Conservation (phyloP, 331 rosid genomes). For the Ulmus americana region DNA sequence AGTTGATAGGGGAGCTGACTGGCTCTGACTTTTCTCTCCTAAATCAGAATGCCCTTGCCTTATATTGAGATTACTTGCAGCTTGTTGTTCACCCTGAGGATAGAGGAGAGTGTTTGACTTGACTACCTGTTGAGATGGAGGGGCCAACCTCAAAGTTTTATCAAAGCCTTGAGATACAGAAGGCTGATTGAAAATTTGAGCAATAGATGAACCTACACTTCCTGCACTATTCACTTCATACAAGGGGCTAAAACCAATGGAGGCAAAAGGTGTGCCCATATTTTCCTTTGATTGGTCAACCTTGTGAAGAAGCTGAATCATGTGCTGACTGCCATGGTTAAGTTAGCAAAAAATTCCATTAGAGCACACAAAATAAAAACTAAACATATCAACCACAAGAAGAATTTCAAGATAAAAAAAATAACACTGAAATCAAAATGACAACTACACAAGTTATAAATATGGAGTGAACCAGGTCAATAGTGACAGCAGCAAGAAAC, state of each 20-base stretch:
- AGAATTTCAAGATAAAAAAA: not conserved
- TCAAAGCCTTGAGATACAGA: slow-evolving; percentile 35
- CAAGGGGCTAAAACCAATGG: slow-evolving; percentile 25
- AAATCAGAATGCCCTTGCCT: slow-evolving; percentile 27
- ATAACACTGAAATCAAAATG: not conserved
- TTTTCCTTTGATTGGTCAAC: slow-evolving; percentile 34
- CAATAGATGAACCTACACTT: slow-evolving; percentile 16
- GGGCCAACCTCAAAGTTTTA: slow-evolving; percentile 32
- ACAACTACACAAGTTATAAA: not conserved
- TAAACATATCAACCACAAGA: not conserved
- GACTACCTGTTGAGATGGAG: slow-evolving; percentile 34
- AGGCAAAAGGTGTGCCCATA: slow-evolving; percentile 24
- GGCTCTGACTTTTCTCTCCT: slow-evolving; percentile 32
- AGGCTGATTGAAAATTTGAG: slow-evolving; percentile 33
- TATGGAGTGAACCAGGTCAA: not conserved
- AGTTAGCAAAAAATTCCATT: slow-evolving; percentile 5
- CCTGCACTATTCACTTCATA: slow-evolving; percentile 28
- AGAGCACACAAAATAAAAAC: slow-evolving; percentile 4
- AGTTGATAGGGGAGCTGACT: slow-evolving; percentile 21
- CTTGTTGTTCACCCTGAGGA: slow-evolving; percentile 30
- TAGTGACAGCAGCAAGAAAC: slow-evolving; percentile 2
- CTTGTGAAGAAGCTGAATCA: slow-evolving; percentile 43
- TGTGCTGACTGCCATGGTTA: slow-evolving; percentile 34
- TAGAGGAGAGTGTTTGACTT: slow-evolving; percentile 28
- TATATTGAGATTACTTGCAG: slow-evolving; percentile 25